Evolutionary conservation across 768 basidiomycete species (phyloP).

Genomic region (Termitomyces sp.): DNA sequence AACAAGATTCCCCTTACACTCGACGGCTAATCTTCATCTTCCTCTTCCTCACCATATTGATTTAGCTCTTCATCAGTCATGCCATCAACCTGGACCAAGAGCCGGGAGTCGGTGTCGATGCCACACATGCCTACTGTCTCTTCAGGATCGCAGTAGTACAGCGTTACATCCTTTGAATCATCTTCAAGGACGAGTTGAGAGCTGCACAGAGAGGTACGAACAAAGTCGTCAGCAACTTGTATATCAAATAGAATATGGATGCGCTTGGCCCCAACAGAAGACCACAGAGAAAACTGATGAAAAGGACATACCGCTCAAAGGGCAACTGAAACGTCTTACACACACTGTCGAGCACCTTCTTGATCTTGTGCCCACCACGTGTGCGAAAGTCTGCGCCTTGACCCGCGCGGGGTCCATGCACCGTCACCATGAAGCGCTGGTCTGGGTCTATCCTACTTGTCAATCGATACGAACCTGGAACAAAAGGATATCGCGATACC

Average conservation of each 20-base stretch:
- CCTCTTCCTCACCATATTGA: neutral
- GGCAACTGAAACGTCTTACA: constrained; percentile 36
- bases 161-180: neutral
- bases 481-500: neutral
- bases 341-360: constrained; percentile 35
- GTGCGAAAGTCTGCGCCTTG: constrained; percentile 34
- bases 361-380: constrained; percentile 34
- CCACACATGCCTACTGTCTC: constrained; percentile 12
- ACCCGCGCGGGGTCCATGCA: constrained; percentile 18
- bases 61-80: neutral
- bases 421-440: constrained; percentile 24
- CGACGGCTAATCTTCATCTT: neutral
- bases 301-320: constrained; percentile 19
- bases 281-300: neutral
- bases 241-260: neutral
- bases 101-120: neutral
- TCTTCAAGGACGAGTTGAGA: constrained; percentile 10
- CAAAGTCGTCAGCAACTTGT: neutral
- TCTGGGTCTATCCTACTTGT: constrained; percentile 1
- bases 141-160: constrained; percentile 8
- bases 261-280: neutral
- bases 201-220: neutral
- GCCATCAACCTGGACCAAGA: constrained; percentile 6
- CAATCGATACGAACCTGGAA: neutral
- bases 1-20: neutral